Conservation (phyloP, 768 basidiomycete species). For the Termitomyces sp. region DNA sequence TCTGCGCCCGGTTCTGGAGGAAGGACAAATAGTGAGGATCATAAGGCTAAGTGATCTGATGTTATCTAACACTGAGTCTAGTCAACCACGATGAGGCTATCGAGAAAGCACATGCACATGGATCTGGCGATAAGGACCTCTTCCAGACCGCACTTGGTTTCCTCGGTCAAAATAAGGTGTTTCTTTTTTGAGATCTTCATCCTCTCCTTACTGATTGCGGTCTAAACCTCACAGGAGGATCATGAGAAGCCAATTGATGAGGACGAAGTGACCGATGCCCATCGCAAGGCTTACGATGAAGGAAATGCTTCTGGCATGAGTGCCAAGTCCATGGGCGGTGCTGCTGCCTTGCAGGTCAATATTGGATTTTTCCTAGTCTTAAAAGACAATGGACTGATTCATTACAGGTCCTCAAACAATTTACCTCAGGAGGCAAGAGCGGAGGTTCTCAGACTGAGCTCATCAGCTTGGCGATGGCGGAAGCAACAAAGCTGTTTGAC, state of each 20-base stretch:
- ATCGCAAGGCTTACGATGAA: slow-evolving; percentile 56
- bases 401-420: slow-evolving; percentile 47
- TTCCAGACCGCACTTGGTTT: slow-evolving; percentile 53
- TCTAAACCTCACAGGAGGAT: slow-evolving; percentile 29
- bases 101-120: slow-evolving; percentile 46
- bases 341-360: slow-evolving; percentile 69
- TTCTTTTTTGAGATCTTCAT: neutral
- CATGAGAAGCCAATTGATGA: slow-evolving; percentile 66
- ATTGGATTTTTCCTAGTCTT: neutral
- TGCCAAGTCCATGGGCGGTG: slow-evolving; percentile 65
- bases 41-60: neutral
- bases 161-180: slow-evolving; percentile 47
- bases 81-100: slow-evolving; percentile 65
- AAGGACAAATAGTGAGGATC: slow-evolving; percentile 26
- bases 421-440: slow-evolving; percentile 48
- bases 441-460: slow-evolving; percentile 54
- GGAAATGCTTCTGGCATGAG: slow-evolving; percentile 46
- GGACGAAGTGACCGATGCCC: slow-evolving; percentile 52
- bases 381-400: neutral
- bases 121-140: slow-evolving; percentile 51
- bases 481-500: slow-evolving; percentile 75
- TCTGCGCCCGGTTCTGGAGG: slow-evolving; percentile 21
- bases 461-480: slow-evolving; percentile 83
- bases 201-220: neutral
- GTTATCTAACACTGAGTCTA: slow-evolving; percentile 19